Percentiles rank a stretch among this genome's conserved stretches.
These are phyloP conservation scores for Alternaria tenuissima DNA, from an alignment of 2,329 filamentous ascomycete genomes.

Conservation along the genomic window DNA sequence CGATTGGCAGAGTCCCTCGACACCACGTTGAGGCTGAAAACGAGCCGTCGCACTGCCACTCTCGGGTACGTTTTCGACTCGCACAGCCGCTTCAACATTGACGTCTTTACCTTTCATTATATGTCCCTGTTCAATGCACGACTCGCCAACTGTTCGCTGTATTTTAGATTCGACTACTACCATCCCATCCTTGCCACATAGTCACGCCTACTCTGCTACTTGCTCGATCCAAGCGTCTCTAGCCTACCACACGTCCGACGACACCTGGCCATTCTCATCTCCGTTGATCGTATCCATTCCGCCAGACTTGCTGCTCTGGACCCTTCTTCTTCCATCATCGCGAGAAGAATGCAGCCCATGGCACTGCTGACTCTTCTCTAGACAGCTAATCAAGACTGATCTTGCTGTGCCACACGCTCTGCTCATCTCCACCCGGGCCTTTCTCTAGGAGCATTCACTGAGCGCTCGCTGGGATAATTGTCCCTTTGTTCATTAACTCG, in stretches of 20 bases:
- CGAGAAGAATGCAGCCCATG: constrained; percentile 28
- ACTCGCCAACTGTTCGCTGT: constrained; percentile 13
- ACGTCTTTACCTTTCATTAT: constrained; percentile 25
- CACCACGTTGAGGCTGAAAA: constrained; percentile 50
- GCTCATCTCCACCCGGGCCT: constrained; percentile 26
- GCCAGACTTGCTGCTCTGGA: background rate
- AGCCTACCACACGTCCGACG: constrained; percentile 24
- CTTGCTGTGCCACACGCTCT: constrained; percentile 29
- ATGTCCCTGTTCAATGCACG: constrained; percentile 18
- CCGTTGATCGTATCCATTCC: constrained; percentile 6
- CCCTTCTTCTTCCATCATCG: background rate
- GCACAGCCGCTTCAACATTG: constrained; percentile 45
- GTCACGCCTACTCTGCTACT: constrained; percentile 21
- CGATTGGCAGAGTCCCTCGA: constrained; percentile 44
- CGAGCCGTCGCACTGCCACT: constrained; percentile 45
- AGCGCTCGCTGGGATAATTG: constrained; percentile 34
- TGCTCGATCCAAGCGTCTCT: constrained; percentile 20
- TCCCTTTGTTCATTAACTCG: constrained; percentile 7
- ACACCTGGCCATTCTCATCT: constrained; percentile 14
- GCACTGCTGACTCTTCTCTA: constrained; percentile 40
- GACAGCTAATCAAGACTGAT: constrained; percentile 32
- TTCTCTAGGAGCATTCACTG: constrained; percentile 26
- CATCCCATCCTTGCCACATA: constrained; percentile 19
- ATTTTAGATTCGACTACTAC: constrained; percentile 18
- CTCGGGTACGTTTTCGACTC: constrained; percentile 48